Percentiles rank a stretch among this genome's conserved stretches.
These are phyloP conservation scores for Lyophyllum semitale DNA, from an alignment of 768 basidiomycete genomes.

Conservation along the genomic window DNA sequence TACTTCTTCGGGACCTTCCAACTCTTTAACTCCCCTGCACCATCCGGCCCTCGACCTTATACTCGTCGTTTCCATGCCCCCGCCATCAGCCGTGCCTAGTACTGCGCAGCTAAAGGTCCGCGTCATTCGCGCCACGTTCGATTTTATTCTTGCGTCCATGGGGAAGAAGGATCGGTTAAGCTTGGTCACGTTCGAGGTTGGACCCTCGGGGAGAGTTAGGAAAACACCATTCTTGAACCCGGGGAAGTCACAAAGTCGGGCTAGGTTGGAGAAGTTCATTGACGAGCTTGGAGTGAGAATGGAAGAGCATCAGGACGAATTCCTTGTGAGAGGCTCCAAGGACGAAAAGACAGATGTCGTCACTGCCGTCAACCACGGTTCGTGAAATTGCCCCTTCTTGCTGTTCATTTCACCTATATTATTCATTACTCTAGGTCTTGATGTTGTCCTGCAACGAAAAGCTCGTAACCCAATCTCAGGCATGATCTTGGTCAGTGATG, in stretches of 20 bases:
- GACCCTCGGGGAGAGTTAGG: slow-evolving; percentile 75
- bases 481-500: slow-evolving; percentile 91
- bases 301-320: slow-evolving; percentile 47
- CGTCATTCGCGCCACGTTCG: slow-evolving; percentile 85
- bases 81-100: slow-evolving; percentile 67
- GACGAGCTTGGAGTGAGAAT: slow-evolving; percentile 59
- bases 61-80: slow-evolving; percentile 86
- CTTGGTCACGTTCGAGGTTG: slow-evolving; percentile 92
- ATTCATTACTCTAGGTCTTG: slow-evolving; percentile 59
- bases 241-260: slow-evolving; percentile 68
- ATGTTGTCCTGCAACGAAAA: slow-evolving; percentile 94
- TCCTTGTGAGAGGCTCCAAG: slow-evolving; percentile 70
- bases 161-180: slow-evolving; percentile 81
- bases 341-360: slow-evolving; percentile 98
- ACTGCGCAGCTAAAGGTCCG: slow-evolving; percentile 86
- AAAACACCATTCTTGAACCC: slow-evolving; percentile 91
- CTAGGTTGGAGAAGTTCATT: slow-evolving; percentile 75
- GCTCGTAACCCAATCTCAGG: slow-evolving; percentile 87
- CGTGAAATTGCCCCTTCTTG: slow-evolving; percentile 7
- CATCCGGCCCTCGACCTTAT: slow-evolving; percentile 93
- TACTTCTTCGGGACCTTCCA: slow-evolving; percentile 73
- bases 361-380: slow-evolving; percentile 96
- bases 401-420: neutral
- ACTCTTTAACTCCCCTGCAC: slow-evolving; percentile 76
- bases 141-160: slow-evolving; percentile 81